These are phyloP conservation scores for Fusarium redolens DNA, from an alignment of 2,329 filamentous ascomycete species.

Conservation along the genomic window DNA sequence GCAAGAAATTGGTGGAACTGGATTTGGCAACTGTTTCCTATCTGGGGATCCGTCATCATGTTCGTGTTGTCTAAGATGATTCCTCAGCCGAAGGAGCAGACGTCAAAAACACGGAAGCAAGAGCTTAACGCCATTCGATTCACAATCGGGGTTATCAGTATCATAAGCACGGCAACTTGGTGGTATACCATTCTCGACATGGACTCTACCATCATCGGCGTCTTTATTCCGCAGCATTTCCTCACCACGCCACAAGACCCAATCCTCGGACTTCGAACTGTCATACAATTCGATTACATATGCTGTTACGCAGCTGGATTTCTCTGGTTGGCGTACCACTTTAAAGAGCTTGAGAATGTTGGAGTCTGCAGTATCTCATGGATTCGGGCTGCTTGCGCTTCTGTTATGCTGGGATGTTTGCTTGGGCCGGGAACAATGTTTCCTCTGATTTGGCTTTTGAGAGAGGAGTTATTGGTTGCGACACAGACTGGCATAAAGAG, in stretches of 20 bases:
- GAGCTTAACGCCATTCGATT: not conserved
- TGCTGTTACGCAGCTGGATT: slow-evolving; percentile 30
- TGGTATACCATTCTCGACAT: slow-evolving; percentile 35
- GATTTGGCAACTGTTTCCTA: slow-evolving; percentile 47
- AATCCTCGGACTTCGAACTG: slow-evolving; percentile 21
- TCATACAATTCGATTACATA: slow-evolving; percentile 48
- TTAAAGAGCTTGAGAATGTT: slow-evolving; percentile 38
- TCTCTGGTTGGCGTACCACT: slow-evolving; percentile 41
- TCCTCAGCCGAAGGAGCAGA: not conserved
- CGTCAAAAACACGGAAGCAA: fast-evolving
- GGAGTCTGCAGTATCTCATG: slow-evolving; percentile 28
- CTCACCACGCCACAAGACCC: slow-evolving; percentile 23
- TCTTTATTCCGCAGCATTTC: slow-evolving; percentile 43
- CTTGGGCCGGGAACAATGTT: slow-evolving; percentile 33
- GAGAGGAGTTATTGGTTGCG: slow-evolving; percentile 29
- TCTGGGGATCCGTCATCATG: slow-evolving; percentile 39
- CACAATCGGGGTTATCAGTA: not conserved
- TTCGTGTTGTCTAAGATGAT: slow-evolving; percentile 19
- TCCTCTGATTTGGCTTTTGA: slow-evolving; percentile 33
- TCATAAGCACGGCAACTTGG: slow-evolving; percentile 20
- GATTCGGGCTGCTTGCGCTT: not conserved
- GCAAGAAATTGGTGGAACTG: slow-evolving; percentile 47
- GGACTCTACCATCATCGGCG: not conserved
- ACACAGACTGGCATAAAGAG: not conserved
- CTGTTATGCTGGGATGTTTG: not conserved